phyloP scores from a whole-genome alignment of 2,329 filamentous ascomycete species.

The Elsinoe batatas region DNA sequence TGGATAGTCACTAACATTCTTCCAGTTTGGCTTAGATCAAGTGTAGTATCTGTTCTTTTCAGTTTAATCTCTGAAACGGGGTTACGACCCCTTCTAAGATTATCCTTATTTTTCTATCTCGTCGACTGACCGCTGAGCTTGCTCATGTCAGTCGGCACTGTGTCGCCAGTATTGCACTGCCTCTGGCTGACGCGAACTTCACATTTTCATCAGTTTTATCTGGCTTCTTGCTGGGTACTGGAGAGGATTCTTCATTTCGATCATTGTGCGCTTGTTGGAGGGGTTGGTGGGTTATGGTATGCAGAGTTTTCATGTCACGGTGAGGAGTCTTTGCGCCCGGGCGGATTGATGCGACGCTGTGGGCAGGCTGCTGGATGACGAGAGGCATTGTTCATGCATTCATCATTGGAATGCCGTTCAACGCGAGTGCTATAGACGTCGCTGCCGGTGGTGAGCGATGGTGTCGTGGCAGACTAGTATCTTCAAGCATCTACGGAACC shows the following conservation, averaged over 20 bases:
- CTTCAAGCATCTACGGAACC: no score
- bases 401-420: no score
- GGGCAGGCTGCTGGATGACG: no score
- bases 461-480: no score
- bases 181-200: conserved; percentile 11
- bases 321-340: no score
- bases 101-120: conserved; percentile 14
- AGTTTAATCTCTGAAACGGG: conserved; percentile 15
- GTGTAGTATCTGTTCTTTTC: conserved; percentile 15
- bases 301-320: no score
- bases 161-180: conserved; percentile 13
- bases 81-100: conserved; percentile 12
- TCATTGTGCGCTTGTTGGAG: background rate
- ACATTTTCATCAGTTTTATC: conserved; percentile 10
- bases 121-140: conserved; percentile 10
- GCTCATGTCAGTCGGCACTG: conserved; percentile 10
- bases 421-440: no score
- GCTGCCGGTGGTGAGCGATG: no score
- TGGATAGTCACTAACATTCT: background rate
- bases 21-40: background rate
- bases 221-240: conserved; percentile 10
- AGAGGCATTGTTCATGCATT: no score
- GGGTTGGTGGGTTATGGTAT: no score
- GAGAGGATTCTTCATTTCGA: conserved; percentile 7
- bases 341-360: no score